phyloP scores from a whole-genome alignment of 331 rosid species.

The Quercus lobata region DNA sequence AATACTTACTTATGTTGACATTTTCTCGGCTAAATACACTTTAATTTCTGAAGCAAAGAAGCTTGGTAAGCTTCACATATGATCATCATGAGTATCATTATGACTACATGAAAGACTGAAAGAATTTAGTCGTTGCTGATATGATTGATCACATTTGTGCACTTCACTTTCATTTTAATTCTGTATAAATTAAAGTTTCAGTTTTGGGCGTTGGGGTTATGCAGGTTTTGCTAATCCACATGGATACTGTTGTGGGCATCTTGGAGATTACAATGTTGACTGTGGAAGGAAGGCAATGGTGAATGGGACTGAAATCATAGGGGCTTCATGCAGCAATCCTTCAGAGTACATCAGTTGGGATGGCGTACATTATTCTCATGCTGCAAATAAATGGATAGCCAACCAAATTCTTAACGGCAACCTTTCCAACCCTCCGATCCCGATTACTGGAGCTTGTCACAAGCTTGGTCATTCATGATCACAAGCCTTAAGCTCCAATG shows the following conservation, averaged over 20 bases:
- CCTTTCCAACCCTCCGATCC: slow-evolving; percentile 11
- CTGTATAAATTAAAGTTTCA: neutral
- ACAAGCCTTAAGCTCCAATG: neutral
- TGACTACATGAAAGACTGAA: neutral
- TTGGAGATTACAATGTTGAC: neutral
- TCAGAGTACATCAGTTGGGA: slow-evolving; percentile 18
- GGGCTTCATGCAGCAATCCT: slow-evolving; percentile 15
- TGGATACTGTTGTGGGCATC: slow-evolving; percentile 14
- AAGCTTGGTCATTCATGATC: neutral
- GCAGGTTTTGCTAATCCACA: slow-evolving; percentile 22
- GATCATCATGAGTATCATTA: neutral
- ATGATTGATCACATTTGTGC: too few species aligned
- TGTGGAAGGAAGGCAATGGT: slow-evolving; percentile 13
- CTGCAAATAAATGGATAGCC: slow-evolving; percentile 18
- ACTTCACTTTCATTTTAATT: neutral
- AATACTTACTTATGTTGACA: slow-evolving; percentile 20
- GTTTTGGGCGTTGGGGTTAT: neutral
- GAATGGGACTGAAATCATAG: slow-evolving; percentile 10
- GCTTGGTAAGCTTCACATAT: slow-evolving; percentile 11
- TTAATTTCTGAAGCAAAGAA: slow-evolving; percentile 18
- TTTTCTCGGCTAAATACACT: slow-evolving; percentile 23
- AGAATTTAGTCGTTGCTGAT: neutral
- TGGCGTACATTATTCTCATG: slow-evolving; percentile 22
- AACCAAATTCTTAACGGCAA: slow-evolving; percentile 11
- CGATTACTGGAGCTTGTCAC: slow-evolving; percentile 8